Conservation (phyloP, 2,329 filamentous ascomycete species). For the Rhytidhysteron rufulum region DNA sequence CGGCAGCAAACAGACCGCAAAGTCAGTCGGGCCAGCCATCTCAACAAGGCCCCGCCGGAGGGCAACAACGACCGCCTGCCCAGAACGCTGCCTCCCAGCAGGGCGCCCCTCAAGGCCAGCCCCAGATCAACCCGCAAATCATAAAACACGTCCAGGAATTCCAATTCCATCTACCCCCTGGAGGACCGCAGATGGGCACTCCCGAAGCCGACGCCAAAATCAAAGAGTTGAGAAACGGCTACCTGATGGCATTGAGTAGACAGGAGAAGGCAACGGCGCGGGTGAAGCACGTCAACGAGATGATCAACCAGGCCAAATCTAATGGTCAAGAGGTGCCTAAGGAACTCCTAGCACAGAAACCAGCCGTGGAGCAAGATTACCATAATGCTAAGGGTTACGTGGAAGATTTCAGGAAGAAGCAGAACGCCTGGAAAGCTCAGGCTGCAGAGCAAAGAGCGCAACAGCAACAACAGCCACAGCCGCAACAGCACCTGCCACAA, state of each 20-base stretch:
- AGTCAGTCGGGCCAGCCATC: constrained; percentile 9
- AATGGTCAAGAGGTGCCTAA: constrained; percentile 29
- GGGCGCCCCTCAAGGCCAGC: constrained; percentile 11
- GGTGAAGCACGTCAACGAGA: constrained; percentile 20
- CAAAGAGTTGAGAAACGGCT: constrained; percentile 32
- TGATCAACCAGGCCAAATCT: constrained; percentile 29
- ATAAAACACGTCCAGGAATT: constrained; percentile 35
- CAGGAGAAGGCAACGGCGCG: constrained; percentile 24
- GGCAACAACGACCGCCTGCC: constrained; percentile 4
- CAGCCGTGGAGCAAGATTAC: constrained; percentile 27
- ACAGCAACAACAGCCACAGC: constrained; percentile 25
- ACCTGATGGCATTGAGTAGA: constrained; percentile 30
- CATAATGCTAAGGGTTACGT: constrained; percentile 25
- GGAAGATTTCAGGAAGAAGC: constrained; percentile 32
- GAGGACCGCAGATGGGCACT: constrained; percentile 24
- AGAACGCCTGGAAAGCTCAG: constrained; percentile 30
- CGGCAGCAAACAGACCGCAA: constrained; percentile 11
- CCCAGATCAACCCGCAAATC: constrained; percentile 28
- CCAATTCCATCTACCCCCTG: constrained; percentile 26
- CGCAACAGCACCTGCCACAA: constrained; percentile 17
- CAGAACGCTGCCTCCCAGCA: constrained; percentile 10
- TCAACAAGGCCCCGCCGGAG: constrained; percentile 3
- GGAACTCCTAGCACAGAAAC: constrained; percentile 24
- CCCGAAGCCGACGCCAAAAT: constrained; percentile 33
- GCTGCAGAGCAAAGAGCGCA: constrained; percentile 27